These are phyloP conservation scores for Cladosporium velox DNA, from an alignment of 2,329 filamentous ascomycete species.

Conservation along the genomic window DNA sequence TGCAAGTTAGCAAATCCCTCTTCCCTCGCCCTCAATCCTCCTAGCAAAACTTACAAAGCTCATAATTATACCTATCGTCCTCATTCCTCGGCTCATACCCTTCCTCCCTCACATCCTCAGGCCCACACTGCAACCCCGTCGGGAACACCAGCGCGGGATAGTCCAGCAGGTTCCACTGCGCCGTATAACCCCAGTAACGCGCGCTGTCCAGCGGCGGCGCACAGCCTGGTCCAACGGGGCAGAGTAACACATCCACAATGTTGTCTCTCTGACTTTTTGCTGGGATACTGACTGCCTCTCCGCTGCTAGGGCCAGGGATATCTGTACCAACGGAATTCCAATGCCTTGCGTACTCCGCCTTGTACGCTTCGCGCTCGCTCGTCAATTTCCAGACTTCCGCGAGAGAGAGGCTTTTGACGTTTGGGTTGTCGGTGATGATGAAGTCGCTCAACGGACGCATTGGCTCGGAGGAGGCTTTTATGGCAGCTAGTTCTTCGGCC, in stretches of 20 bases:
- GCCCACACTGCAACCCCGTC: constrained; percentile 49
- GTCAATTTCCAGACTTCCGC: constrained; percentile 48
- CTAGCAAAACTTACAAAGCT: constrained; percentile 23
- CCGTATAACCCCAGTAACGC: constrained; percentile 65
- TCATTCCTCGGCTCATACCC: constrained; percentile 46
- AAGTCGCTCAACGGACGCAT: constrained; percentile 59
- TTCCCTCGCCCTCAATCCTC: too few relatives aligned
- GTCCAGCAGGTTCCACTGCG: constrained; percentile 69
- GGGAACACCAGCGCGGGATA: constrained; percentile 61
- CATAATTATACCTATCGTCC: constrained; percentile 51
- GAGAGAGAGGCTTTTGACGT: constrained; percentile 46
- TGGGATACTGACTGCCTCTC: constrained; percentile 25
- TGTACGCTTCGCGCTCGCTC: constrained; percentile 21
- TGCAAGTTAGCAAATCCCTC: background rate
- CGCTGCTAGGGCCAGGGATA: constrained; percentile 23
- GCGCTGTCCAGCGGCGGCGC: constrained; percentile 58
- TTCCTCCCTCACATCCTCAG: constrained; percentile 43
- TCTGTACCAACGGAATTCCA: constrained; percentile 42
- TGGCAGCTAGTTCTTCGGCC: constrained; percentile 52
- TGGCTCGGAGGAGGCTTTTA: constrained; percentile 60
- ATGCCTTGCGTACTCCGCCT: constrained; percentile 8
- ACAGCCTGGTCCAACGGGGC: constrained; percentile 58
- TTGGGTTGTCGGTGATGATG: constrained; percentile 59
- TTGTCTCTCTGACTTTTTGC: constrained; percentile 32
- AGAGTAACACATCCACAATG: constrained; percentile 62